phyloP scores from a whole-genome alignment of 2,329 filamentous ascomycete genomes.

The Pyrenophora graminea region DNA sequence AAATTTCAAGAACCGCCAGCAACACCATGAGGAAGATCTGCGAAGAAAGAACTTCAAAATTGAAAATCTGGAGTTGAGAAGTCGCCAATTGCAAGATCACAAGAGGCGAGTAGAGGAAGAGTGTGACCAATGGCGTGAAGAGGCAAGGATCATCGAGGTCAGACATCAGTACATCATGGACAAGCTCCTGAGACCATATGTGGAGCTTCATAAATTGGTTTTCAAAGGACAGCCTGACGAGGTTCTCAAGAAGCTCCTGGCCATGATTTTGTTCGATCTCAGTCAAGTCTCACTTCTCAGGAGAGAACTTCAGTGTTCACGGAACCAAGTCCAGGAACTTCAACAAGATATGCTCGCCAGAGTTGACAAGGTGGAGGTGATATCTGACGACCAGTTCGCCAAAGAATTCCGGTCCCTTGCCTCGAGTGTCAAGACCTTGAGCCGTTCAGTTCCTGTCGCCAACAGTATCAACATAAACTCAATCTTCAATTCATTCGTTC shows the following conservation, averaged over 20 bases:
- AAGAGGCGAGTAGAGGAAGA: no score
- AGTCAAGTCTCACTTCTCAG: neutral
- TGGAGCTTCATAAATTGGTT: no score
- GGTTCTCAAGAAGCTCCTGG: neutral
- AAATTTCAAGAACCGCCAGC: no score
- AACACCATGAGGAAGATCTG: no score
- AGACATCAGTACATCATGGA: no score
- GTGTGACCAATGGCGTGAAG: no score
- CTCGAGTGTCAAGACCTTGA: neutral
- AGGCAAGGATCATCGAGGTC: no score
- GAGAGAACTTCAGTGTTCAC: neutral
- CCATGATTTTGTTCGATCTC: neutral
- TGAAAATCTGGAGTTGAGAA: no score
- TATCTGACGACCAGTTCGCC: neutral
- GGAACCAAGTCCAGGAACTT: neutral
- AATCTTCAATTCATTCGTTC: neutral
- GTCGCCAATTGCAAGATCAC: no score
- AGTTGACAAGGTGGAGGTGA: neutral
- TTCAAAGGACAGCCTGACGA: neutral
- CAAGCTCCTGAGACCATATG: no score
- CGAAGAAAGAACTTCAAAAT: no score
- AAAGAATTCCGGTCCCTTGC: neutral
- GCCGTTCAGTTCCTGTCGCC: slow-evolving; percentile 2
- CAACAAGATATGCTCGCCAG: neutral
- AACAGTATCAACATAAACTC: neutral